A percentile compares a stretch with the other conserved stretches of the same genome.
phyloP scores from a whole-genome alignment of 1,284 basidiomycete species.

The Trichosporon inkin region DNA sequence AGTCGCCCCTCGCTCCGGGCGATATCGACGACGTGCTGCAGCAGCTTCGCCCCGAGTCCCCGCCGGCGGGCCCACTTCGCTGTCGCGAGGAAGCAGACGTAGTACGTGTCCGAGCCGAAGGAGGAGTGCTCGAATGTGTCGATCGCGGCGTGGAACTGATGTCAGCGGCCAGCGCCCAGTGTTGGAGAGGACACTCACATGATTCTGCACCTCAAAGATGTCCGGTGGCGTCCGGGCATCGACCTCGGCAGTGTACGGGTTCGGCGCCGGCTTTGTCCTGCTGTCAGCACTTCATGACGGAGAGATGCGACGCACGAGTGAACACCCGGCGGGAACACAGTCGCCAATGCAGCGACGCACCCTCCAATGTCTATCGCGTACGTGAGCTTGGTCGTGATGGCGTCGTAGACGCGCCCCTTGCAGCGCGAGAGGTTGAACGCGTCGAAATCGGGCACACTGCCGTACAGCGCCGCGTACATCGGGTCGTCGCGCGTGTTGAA shows the following conservation, averaged over 20 bases:
- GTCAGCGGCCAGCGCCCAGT: not conserved
- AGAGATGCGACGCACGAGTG: not conserved
- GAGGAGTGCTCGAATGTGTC: slow-evolving; percentile 5
- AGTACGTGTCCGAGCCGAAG: slow-evolving; percentile 6
- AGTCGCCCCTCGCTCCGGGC: not conserved
- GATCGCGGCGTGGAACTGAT: slow-evolving; percentile 1
- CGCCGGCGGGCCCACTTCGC: slow-evolving; percentile 10
- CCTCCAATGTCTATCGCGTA: slow-evolving; percentile 3
- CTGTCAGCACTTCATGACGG: not conserved
- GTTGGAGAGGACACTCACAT: not conserved
- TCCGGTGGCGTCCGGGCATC: not conserved
- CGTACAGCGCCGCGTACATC: slow-evolving; percentile 9
- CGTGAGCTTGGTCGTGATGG: not conserved
- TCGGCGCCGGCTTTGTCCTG: not conserved
- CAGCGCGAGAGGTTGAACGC: slow-evolving; percentile 4
- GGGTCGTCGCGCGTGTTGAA: slow-evolving; percentile 10
- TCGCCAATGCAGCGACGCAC: not conserved
- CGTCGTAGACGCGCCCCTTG: slow-evolving; percentile 7
- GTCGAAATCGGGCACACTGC: not conserved
- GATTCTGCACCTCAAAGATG: not conserved
- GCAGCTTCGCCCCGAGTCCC: not conserved
- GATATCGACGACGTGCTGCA: not conserved
- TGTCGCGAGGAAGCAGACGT: slow-evolving; percentile 11
- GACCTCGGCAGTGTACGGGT: slow-evolving; percentile 13
- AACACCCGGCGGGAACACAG: slow-evolving; percentile 7